Conservation (phyloP, 2,329 filamentous ascomycete genomes). For the Xylaria hypoxylon region DNA sequence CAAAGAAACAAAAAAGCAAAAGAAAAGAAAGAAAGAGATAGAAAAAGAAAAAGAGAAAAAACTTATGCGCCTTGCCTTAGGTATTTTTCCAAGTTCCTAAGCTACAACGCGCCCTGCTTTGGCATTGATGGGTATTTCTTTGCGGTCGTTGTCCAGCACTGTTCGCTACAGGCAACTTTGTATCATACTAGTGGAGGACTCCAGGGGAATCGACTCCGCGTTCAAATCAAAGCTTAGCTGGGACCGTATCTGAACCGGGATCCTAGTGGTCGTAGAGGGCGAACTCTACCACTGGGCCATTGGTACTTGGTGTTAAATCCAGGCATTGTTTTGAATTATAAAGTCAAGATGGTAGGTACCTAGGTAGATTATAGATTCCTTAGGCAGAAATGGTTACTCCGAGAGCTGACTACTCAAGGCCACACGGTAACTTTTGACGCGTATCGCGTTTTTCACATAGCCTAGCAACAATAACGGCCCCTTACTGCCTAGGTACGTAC, state of each 20-base stretch:
- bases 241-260: constrained; percentile 30
- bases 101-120: constrained; percentile 35
- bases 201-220: not conserved
- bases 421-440: no score
- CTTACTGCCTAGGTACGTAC: no score
- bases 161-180: constrained; percentile 17
- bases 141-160: constrained; percentile 30
- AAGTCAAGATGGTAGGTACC: not conserved
- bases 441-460: no score
- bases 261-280: constrained; percentile 14
- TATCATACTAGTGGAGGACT: not conserved
- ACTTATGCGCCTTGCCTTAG: constrained; percentile 22
- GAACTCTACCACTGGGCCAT: constrained; percentile 30
- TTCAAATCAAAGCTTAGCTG: constrained; percentile 20
- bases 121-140: constrained; percentile 33
- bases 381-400: no score
- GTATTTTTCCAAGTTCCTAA: constrained; percentile 5
- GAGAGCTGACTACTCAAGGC: no score
- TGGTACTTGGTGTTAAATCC: not conserved
- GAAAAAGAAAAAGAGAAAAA: not conserved
- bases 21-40: no score
- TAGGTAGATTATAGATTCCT: not conserved
- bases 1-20: no score
- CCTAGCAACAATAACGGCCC: no score
- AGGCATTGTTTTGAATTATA: not conserved